Conservation (phyloP, 768 basidiomycete genomes). For the Pisolithus orientalis region DNA sequence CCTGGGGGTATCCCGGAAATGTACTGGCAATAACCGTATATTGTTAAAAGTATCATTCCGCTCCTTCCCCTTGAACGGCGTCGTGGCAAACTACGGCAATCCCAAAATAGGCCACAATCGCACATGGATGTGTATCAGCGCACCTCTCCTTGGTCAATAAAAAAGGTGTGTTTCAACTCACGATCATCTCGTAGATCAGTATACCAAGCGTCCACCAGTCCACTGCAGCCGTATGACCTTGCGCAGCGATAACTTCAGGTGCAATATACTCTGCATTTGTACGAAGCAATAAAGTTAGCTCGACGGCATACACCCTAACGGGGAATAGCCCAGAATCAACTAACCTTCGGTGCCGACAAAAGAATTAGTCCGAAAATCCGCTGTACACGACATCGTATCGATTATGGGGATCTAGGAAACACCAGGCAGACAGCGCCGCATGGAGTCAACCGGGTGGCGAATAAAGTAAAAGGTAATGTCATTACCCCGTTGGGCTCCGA, state of each 20-base stretch:
- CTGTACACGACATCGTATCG: slow-evolving; percentile 96
- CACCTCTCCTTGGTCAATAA: slow-evolving; percentile 15
- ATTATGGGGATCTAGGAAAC: slow-evolving; percentile 73
- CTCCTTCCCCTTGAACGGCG: slow-evolving; percentile 96
- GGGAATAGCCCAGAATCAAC: slow-evolving; percentile 15
- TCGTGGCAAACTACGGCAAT: slow-evolving; percentile 80
- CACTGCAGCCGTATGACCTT: slow-evolving; percentile 96
- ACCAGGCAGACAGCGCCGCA: slow-evolving; percentile 5
- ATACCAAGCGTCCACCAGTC: slow-evolving; percentile 99
- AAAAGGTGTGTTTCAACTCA: slow-evolving; percentile 43
- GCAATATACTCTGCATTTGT: slow-evolving; percentile 85
- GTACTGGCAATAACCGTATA: slow-evolving; percentile 80
- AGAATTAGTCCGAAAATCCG: slow-evolving; percentile 95
- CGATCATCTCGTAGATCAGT: slow-evolving; percentile 98
- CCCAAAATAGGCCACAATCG: slow-evolving; percentile 7
- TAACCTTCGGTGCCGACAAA: slow-evolving; percentile 98
- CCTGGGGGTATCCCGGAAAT: slow-evolving; percentile 82
- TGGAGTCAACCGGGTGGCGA: slow-evolving; percentile 1
- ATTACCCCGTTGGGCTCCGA: slow-evolving; percentile 82
- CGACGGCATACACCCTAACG: slow-evolving; percentile 3
- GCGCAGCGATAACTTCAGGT: slow-evolving; percentile 94
- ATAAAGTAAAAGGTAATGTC: slow-evolving; percentile 21
- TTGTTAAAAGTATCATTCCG: slow-evolving; percentile 95
- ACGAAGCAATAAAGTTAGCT: slow-evolving; percentile 3
- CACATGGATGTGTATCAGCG: slow-evolving; percentile 13